Percentiles rank a stretch among this genome's conserved stretches.
These are phyloP conservation scores for Aspergillus novofumigatus DNA, from an alignment of 2,329 filamentous ascomycete genomes.

Conservation along the genomic window DNA sequence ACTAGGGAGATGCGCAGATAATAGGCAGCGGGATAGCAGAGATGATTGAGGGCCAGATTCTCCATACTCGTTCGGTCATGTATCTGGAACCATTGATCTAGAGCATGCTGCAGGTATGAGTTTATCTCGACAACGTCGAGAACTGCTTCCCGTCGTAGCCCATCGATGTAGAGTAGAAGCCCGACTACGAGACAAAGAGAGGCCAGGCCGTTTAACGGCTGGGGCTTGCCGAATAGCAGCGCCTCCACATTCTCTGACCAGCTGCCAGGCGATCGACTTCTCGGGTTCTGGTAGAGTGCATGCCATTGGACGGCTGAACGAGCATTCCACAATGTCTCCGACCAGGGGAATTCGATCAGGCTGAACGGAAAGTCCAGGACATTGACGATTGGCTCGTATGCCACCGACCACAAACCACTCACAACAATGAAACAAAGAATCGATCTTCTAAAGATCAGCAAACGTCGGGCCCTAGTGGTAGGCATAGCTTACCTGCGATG, in stretches of 20 bases:
- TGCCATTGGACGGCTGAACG: background rate
- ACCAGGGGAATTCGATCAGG: background rate
- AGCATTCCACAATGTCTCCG: background rate
- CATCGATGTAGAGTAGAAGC: background rate
- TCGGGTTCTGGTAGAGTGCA: background rate
- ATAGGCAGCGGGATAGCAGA: background rate
- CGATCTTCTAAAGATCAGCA: too few relatives aligned
- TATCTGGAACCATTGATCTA: background rate
- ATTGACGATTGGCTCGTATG: background rate
- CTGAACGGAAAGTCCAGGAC: background rate
- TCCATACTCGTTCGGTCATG: background rate
- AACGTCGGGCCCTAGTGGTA: background rate
- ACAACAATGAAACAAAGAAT: background rate
- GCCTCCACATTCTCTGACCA: background rate
- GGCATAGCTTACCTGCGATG: background rate
- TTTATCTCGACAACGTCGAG: background rate
- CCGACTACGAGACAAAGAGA: background rate
- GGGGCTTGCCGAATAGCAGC: background rate
- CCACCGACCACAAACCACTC: background rate
- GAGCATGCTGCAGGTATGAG: background rate
- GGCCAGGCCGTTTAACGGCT: background rate
- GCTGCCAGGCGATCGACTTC: background rate
- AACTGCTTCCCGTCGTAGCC: background rate
- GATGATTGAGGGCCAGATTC: background rate
- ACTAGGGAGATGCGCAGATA: background rate